Conservation (phyloP, 352 stramenopile genomes). For the Globisporangium cylindrosporum region DNA sequence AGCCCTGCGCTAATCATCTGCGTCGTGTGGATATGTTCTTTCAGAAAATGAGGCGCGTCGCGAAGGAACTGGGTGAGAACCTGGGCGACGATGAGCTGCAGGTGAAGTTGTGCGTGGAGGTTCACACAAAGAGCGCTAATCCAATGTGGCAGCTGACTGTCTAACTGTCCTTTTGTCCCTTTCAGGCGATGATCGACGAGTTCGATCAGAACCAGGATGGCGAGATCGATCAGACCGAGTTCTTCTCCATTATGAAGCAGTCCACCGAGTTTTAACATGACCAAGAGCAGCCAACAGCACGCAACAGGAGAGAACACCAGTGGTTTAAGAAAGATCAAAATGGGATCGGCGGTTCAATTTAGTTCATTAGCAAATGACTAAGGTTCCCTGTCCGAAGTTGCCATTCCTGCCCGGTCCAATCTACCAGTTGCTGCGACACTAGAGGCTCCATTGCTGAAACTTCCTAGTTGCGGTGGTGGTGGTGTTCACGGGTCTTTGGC, state of each 20-base stretch:
- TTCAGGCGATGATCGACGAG: conserved; percentile 93
- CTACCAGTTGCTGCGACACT: conserved; percentile 11
- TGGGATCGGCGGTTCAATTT: conserved; percentile 29
- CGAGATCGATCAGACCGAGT: conserved; percentile 89
- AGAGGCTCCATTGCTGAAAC: conserved; percentile 17
- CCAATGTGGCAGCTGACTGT: not conserved
- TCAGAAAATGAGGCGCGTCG: conserved; percentile 91
- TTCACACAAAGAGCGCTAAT: not conserved
- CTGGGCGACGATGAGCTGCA: conserved; percentile 90
- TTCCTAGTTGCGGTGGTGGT: conserved; percentile 82
- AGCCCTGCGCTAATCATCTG: not conserved
- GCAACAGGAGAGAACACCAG: conserved; percentile 17
- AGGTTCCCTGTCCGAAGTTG: conserved; percentile 7
- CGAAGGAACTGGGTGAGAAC: conserved; percentile 92
- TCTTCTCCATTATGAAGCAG: conserved; percentile 89
- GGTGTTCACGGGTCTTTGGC: conserved; percentile 67
- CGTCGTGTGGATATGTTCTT: conserved; percentile 3
- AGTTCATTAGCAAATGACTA: conserved; percentile 10
- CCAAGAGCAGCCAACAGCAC: conserved; percentile 2
- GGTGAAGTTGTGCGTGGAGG: conserved; percentile 18
- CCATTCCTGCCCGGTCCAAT: conserved; percentile 21
- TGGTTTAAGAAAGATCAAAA: conserved; percentile 16
- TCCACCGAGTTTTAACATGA: conserved; percentile 58
- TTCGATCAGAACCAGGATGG: conserved; percentile 94
- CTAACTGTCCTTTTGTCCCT: not conserved